A percentile compares a stretch with the other conserved stretches of the same genome.
Evolutionary conservation across 768 basidiomycete genomes (phyloP).

Genomic region (Cubamyces lactineus): DNA sequence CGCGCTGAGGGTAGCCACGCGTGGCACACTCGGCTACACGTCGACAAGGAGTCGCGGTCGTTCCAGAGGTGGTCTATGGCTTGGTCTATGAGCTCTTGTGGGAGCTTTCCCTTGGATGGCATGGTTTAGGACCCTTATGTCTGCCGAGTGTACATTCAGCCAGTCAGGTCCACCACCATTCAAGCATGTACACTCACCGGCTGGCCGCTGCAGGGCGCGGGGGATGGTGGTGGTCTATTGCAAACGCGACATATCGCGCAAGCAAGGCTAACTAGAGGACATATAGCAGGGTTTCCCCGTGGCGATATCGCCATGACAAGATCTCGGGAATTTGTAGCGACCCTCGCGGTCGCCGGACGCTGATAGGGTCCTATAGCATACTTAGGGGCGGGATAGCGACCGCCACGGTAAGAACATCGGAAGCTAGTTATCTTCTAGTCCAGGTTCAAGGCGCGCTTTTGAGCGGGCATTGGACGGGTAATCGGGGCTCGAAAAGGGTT

Average conservation of each 20-base stretch:
- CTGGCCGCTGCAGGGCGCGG: background rate
- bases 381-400: background rate
- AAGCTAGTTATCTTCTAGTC: background rate
- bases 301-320: slow-evolving; percentile 2
- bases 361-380: too few relatives aligned
- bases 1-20: slow-evolving; percentile 30
- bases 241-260: background rate
- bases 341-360: background rate
- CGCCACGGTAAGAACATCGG: background rate
- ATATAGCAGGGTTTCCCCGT: background rate
- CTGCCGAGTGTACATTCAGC: background rate
- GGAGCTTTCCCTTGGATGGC: slow-evolving; percentile 15
- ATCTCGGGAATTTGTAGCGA: slow-evolving; percentile 9
- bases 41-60: slow-evolving; percentile 26
- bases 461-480: background rate
- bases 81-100: slow-evolving; percentile 35
- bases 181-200: slow-evolving; percentile 6
- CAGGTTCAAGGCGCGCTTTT: background rate
- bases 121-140: slow-evolving; percentile 2
- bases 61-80: slow-evolving; percentile 35
- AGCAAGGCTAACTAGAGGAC: background rate
- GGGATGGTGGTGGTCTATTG: background rate
- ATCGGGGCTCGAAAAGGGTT: slow-evolving; percentile 12
- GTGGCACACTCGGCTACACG: slow-evolving; percentile 28
- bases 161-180: background rate